These are phyloP conservation scores for Priceomyces castillae DNA, from an alignment of 805 yeast species.

Conservation along the genomic window DNA sequence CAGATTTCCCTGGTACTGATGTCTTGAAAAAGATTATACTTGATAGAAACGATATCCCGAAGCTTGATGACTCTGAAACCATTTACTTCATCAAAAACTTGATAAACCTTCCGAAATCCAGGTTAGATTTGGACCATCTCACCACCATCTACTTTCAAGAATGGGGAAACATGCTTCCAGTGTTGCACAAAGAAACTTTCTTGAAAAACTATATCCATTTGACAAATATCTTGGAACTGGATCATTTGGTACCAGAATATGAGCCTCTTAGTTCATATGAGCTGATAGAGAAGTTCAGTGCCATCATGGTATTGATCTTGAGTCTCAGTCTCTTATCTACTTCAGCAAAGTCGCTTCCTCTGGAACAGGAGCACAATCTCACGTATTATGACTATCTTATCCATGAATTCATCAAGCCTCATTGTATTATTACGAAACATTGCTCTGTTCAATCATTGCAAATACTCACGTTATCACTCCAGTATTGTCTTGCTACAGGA, in stretches of 20 bases:
- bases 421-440: conserved; percentile 52
- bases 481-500: conserved; percentile 70
- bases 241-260: conserved; percentile 5
- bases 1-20: conserved; percentile 5
- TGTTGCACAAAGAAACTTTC: conserved; percentile 69
- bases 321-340: conserved; percentile 48
- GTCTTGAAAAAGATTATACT: conserved; percentile 21
- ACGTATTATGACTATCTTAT: conserved; percentile 59
- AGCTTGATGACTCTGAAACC: conserved; percentile 40
- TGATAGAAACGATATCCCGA: conserved; percentile 25
- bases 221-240: conserved; percentile 42
- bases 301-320: conserved; percentile 45
- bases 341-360: conserved; percentile 27
- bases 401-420: conserved; percentile 58
- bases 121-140: conserved; percentile 63
- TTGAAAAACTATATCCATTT: conserved; percentile 54
- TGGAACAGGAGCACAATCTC: conserved; percentile 9
- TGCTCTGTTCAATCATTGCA: conserved; percentile 71
- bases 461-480: conserved; percentile 62
- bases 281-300: conserved; percentile 55
- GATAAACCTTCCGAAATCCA: conserved; percentile 43
- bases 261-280: conserved; percentile 19
- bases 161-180: conserved; percentile 72
- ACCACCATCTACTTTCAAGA: conserved; percentile 68
- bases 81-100: conserved; percentile 37